phyloP scores from a whole-genome alignment of 108 stramenopile genomes.

The Stephanodiscus minutulus region DNA sequence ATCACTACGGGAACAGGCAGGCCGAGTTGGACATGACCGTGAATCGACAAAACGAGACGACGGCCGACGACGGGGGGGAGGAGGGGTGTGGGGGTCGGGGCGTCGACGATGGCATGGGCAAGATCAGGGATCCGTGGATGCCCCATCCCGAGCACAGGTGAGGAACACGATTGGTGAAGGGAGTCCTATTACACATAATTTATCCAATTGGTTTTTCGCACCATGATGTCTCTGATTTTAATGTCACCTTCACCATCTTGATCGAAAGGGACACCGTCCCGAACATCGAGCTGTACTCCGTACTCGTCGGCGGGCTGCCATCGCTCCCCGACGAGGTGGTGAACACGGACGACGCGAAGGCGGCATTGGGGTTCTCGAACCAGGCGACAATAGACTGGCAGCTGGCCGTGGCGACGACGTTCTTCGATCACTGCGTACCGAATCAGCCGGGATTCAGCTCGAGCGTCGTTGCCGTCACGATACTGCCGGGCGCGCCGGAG shows the following conservation, averaged over 20 bases:
- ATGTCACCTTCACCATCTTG: no score
- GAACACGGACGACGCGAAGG: slow-evolving; percentile 52
- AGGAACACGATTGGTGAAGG: not conserved
- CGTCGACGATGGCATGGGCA: slow-evolving; percentile 3
- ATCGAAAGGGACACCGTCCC: slow-evolving; percentile 73
- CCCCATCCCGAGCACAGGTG: slow-evolving; percentile 71
- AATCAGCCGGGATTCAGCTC: slow-evolving; percentile 85
- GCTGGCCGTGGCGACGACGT: slow-evolving; percentile 71
- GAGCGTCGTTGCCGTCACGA: slow-evolving; percentile 86
- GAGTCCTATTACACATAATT: no score
- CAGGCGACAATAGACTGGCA: slow-evolving; percentile 81
- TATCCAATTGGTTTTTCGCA: no score
- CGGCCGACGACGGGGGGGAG: slow-evolving; percentile 13
- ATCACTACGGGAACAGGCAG: slow-evolving; percentile 71
- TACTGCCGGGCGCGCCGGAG: slow-evolving; percentile 70
- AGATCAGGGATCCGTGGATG: slow-evolving; percentile 74
- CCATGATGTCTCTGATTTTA: no score
- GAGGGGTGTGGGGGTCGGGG: slow-evolving; percentile 3
- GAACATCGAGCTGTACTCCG: slow-evolving; percentile 79
- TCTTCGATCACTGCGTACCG: slow-evolving; percentile 87
- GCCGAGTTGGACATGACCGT: slow-evolving; percentile 63
- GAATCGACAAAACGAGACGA: slow-evolving; percentile 26
- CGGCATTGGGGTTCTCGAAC: slow-evolving; percentile 40
- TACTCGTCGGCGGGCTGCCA: slow-evolving; percentile 84
- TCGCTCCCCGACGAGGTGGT: slow-evolving; percentile 59